Evolutionary conservation across 1,284 basidiomycete genomes (phyloP).

Genomic region (Coniophora puteana): DNA sequence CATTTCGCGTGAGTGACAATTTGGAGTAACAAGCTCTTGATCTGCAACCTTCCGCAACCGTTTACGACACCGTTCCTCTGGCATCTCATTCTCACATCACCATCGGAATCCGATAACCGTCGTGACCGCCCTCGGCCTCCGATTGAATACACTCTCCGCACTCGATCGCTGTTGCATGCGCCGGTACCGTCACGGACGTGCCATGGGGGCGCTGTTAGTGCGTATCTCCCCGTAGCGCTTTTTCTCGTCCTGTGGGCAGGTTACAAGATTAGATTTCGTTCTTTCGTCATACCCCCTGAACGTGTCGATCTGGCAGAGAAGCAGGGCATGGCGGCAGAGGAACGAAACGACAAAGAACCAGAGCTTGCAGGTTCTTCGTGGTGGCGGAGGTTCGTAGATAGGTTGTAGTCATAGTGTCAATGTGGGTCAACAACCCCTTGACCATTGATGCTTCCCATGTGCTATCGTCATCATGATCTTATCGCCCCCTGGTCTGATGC

Average conservation of each 20-base stretch:
- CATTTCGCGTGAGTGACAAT: constrained; percentile 20
- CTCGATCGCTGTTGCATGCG: no score
- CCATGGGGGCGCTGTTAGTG: no score
- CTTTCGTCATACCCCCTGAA: constrained; percentile 43
- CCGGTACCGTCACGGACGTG: no score
- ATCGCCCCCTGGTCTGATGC: no score
- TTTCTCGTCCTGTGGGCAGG: constrained; percentile 57
- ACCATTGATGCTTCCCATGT: no score
- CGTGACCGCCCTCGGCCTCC: background rate
- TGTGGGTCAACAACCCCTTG: background rate
- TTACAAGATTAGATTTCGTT: constrained; percentile 56
- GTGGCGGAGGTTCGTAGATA: constrained; percentile 7
- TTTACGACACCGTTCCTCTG: no score
- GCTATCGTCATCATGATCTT: no score
- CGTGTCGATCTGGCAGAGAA: constrained; percentile 66
- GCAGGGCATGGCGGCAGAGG: constrained; percentile 62
- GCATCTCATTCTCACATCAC: no score
- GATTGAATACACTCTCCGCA: constrained; percentile 6
- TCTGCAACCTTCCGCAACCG: no score
- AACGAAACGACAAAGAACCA: constrained; percentile 37
- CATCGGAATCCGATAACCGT: no score
- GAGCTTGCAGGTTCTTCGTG: constrained; percentile 8
- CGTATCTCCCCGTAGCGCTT: constrained; percentile 49
- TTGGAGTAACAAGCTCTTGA: constrained; percentile 7
- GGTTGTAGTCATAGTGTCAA: constrained; percentile 1